Percentiles rank a stretch among this genome's conserved stretches.
Evolutionary conservation across 2,329 filamentous ascomycete species (phyloP).

Genomic region (Clathrospora elynae): DNA sequence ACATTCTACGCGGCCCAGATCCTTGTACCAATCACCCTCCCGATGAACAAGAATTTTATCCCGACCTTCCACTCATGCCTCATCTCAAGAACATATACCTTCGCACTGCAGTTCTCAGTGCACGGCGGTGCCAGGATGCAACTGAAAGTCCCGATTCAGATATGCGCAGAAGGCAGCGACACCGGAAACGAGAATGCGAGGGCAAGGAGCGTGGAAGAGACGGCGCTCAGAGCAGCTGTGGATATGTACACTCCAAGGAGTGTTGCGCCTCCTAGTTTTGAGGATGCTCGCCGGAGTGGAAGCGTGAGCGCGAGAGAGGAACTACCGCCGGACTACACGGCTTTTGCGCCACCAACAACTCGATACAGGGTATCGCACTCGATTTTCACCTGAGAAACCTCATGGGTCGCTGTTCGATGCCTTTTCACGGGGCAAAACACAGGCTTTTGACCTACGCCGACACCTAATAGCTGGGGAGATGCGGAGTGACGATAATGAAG

Average conservation of each 20-base stretch:
- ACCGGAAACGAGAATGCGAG: slow-evolving; percentile 42
- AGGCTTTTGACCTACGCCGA: too few relatives aligned
- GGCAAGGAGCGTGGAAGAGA: slow-evolving; percentile 37
- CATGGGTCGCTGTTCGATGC: too few relatives aligned
- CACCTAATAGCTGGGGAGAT: too few relatives aligned
- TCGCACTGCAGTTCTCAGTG: slow-evolving; percentile 64
- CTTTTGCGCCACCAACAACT: slow-evolving; percentile 20
- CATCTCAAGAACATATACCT: slow-evolving; percentile 65
- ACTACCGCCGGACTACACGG: slow-evolving; percentile 38
- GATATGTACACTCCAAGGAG: slow-evolving; percentile 47
- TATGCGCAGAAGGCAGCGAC: slow-evolving; percentile 48
- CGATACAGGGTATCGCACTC: slow-evolving; percentile 12
- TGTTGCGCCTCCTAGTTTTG: slow-evolving; percentile 36
- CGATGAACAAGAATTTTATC: slow-evolving; percentile 64
- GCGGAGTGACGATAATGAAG: too few relatives aligned
- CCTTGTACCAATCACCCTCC: slow-evolving; percentile 66
- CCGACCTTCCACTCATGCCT: slow-evolving; percentile 74
- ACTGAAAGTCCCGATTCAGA: slow-evolving; percentile 55
- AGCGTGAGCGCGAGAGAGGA: slow-evolving; percentile 25
- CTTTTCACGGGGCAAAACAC: too few relatives aligned
- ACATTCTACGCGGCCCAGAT: slow-evolving; percentile 67
- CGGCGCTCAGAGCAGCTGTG: slow-evolving; percentile 32
- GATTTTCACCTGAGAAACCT: slow-evolving; percentile 5
- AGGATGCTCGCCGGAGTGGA: slow-evolving; percentile 6
- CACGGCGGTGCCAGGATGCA: slow-evolving; percentile 42